Percentiles rank a stretch among this genome's conserved stretches.
phyloP scores from a whole-genome alignment of 306 rosid species.

The Amphicarpaea edgeworthii region DNA sequence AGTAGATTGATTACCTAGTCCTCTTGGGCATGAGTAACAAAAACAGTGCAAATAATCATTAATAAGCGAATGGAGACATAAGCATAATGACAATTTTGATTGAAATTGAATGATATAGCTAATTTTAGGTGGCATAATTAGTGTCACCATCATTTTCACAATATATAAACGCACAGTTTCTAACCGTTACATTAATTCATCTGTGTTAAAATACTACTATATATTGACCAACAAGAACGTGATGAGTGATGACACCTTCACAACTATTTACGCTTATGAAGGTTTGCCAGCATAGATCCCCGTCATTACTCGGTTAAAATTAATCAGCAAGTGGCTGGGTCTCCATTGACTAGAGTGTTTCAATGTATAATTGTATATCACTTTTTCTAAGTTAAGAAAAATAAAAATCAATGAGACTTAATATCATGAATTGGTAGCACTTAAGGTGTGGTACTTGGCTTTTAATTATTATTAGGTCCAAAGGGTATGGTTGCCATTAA shows the following conservation, averaged over 20 bases:
- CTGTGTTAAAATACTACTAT: too few species aligned
- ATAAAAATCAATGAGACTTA: not conserved
- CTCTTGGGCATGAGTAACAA: conserved; percentile 36
- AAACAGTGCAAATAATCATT: conserved; percentile 34
- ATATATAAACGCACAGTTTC: too few species aligned
- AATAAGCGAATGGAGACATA: conserved; percentile 25
- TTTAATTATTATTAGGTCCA: conserved; percentile 11
- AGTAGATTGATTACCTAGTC: conserved; percentile 21
- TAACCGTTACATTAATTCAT: too few species aligned
- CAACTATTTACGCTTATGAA: conserved; percentile 7
- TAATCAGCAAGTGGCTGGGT: conserved; percentile 35
- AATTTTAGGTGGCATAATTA: conserved; percentile 27
- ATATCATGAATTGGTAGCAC: conserved; percentile 20
- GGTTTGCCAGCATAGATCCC: conserved; percentile 43
- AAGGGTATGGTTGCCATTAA: conserved; percentile 17
- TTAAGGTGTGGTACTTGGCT: not conserved
- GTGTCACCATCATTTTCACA: conserved; percentile 35
- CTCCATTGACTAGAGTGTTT: conserved; percentile 31
- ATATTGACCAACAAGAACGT: conserved; percentile 35
- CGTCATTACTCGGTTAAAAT: conserved; percentile 33
- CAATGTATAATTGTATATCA: conserved; percentile 17
- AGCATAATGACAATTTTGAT: conserved; percentile 39
- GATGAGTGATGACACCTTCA: conserved; percentile 32
- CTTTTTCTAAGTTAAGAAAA: not conserved
- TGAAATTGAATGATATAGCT: conserved; percentile 7